Evolutionary conservation across 768 basidiomycete species (phyloP).

Genomic region (Hericium alpestre): DNA sequence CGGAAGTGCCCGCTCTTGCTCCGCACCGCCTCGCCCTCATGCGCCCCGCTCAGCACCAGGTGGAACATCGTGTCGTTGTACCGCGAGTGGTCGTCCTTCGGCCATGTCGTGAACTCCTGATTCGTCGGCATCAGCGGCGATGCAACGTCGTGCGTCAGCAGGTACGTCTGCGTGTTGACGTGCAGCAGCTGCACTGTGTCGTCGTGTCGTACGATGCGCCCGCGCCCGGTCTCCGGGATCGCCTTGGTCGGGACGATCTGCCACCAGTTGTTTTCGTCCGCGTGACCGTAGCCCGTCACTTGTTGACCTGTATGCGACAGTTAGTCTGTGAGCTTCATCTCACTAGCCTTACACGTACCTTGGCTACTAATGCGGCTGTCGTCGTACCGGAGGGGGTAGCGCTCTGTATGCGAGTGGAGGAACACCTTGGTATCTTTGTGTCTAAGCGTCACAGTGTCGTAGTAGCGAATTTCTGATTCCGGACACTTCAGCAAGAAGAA

Average conservation of each 20-base stretch:
- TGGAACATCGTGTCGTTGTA: conserved; percentile 88
- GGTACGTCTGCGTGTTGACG: conserved; percentile 67
- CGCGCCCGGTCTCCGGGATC: conserved; percentile 86
- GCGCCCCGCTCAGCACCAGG: conserved; percentile 59
- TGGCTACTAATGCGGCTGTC: conserved; percentile 93
- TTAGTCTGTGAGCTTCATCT: background rate
- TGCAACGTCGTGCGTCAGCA: conserved; percentile 95
- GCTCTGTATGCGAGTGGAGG: conserved; percentile 86
- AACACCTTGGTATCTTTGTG: conserved; percentile 92
- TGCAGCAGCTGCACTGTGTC: conserved; percentile 87
- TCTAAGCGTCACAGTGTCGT: conserved; percentile 74
- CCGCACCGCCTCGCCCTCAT: conserved; percentile 78
- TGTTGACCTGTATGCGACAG: conserved; percentile 59
- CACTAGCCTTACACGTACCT: conserved; percentile 32
- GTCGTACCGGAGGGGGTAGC: conserved; percentile 87
- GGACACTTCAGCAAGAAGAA: background rate
- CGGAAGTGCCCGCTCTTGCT: conserved; percentile 91
- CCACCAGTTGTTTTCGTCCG: conserved; percentile 94
- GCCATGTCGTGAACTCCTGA: conserved; percentile 94
- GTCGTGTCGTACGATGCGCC: conserved; percentile 81
- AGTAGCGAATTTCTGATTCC: conserved; percentile 79
- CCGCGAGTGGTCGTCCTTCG: conserved; percentile 64
- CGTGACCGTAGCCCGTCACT: conserved; percentile 90
- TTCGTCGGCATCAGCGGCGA: conserved; percentile 96
- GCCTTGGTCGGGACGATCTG: conserved; percentile 91